These are phyloP conservation scores for Orbilia ellipsospora DNA, from an alignment of 2,329 filamentous ascomycete genomes.

Conservation along the genomic window DNA sequence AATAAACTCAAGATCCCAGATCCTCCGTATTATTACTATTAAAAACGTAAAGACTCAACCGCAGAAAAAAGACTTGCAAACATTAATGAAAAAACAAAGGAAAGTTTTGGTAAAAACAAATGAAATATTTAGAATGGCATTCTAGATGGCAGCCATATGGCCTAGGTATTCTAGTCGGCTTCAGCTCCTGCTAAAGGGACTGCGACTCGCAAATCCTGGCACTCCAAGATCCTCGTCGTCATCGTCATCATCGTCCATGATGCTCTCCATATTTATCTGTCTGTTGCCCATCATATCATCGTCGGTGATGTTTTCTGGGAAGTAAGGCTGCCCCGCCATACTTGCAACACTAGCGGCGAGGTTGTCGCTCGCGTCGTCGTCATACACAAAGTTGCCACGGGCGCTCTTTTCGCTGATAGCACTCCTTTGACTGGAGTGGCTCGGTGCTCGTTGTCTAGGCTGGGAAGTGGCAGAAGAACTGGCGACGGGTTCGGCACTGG, in stretches of 20 bases:
- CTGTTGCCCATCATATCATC: conserved; percentile 44
- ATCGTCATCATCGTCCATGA: conserved; percentile 55
- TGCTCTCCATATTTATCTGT: conserved; percentile 55
- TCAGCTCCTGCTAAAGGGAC: conserved; percentile 45
- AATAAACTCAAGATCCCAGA: too few relatives aligned
- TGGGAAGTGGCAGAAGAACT: conserved; percentile 13
- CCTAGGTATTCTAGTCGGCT: not conserved
- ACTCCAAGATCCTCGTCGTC: conserved; percentile 57
- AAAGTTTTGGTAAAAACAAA: conserved; percentile 7
- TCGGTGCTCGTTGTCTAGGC: conserved; percentile 39
- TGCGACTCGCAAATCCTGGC: conserved; percentile 47
- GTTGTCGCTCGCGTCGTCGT: conserved; percentile 44
- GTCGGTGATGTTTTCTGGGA: conserved; percentile 55
- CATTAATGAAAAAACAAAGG: conserved; percentile 15
- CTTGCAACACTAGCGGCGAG: conserved; percentile 17
- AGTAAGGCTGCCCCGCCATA: conserved; percentile 54
- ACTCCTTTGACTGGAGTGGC: conserved; percentile 45
- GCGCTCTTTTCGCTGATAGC: conserved; percentile 42
- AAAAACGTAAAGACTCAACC: not conserved
- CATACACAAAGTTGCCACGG: conserved; percentile 32
- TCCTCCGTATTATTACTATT: not conserved
- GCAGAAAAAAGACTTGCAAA: not conserved
- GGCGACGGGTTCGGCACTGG: conserved; percentile 11
- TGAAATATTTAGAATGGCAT: conserved; percentile 10
- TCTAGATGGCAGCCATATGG: conserved; percentile 10